A percentile compares a stretch with the other conserved stretches of the same genome.
Evolutionary conservation across 371 early-diverging fungal species (phyloP).

Genomic region (Mortierella sp.): DNA sequence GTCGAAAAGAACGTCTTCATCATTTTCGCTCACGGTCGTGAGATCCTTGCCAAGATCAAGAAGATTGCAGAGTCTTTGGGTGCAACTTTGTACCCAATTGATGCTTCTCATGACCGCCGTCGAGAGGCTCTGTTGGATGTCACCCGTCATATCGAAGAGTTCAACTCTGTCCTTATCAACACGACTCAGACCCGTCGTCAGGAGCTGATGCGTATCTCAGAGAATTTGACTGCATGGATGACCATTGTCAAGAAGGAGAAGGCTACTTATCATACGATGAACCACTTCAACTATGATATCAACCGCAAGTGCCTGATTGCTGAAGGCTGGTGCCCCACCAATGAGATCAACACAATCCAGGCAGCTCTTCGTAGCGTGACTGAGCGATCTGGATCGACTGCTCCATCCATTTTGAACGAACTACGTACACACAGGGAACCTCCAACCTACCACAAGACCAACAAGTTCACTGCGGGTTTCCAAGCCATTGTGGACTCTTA

Average conservation of each 20-base stretch:
- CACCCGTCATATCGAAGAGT: conserved; percentile 56
- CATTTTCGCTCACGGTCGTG: conserved; percentile 96
- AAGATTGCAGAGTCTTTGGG: conserved; percentile 97
- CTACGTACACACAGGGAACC: conserved; percentile 87
- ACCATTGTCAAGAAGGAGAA: conserved; percentile 96
- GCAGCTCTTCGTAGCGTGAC: conserved; percentile 87
- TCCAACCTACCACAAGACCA: conserved; percentile 97
- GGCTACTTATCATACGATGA: conserved; percentile 97
- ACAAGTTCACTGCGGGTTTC: conserved; percentile 97
- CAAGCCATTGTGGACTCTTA: conserved; percentile 99
- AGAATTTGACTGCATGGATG: conserved; percentile 88
- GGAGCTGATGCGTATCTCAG: conserved; percentile 88
- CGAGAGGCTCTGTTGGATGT: conserved; percentile 71
- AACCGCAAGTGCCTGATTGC: conserved; percentile 96
- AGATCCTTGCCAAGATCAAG: conserved; percentile 88
- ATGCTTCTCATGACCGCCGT: conserved; percentile 86
- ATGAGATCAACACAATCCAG: conserved; percentile 83
- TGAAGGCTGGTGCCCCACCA: conserved; percentile 97
- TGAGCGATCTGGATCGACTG: conserved; percentile 87
- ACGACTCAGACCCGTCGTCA: conserved; percentile 86
- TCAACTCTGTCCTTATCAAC: conserved; percentile 77
- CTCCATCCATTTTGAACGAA: conserved; percentile 89
- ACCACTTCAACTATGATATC: conserved; percentile 92
- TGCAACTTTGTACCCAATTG: conserved; percentile 93
- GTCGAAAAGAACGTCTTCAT: conserved; percentile 96